Conservation (phyloP, 805 yeast genomes). For the Saccharomyces kudriavzevii region DNA sequence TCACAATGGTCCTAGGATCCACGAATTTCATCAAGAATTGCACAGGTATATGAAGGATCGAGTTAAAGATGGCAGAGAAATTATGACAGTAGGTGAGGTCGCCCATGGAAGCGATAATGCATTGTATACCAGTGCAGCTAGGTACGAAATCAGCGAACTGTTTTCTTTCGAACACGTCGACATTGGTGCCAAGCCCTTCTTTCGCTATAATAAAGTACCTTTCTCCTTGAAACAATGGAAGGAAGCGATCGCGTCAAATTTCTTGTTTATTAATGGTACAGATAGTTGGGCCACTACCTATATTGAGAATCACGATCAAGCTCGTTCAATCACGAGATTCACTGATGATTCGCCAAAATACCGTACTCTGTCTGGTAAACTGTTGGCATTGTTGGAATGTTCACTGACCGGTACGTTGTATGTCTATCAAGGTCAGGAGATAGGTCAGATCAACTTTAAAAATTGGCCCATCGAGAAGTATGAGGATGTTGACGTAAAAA, state of each 20-base stretch:
- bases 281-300: constrained; percentile 55
- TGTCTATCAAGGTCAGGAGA: constrained; percentile 34
- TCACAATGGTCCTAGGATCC: constrained; percentile 47
- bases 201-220: not conserved
- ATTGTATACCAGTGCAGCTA: constrained; percentile 1
- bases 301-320: constrained; percentile 53
- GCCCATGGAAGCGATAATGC: not conserved
- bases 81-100: constrained; percentile 2
- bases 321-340: constrained; percentile 45
- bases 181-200: not conserved
- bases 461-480: constrained; percentile 43
- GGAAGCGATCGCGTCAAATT: constrained; percentile 31
- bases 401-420: constrained; percentile 47
- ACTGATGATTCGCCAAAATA: constrained; percentile 35
- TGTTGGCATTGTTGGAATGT: constrained; percentile 38
- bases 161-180: not conserved
- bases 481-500: constrained; percentile 48
- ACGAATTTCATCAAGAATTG: constrained; percentile 50
- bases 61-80: constrained; percentile 7
- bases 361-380: constrained; percentile 38
- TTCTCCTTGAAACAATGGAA: constrained; percentile 36
- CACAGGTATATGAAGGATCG: constrained; percentile 35
- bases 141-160: not conserved
- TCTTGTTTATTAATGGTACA: constrained; percentile 37
- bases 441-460: constrained; percentile 45